phyloP scores from a whole-genome alignment of 805 yeast species.

The Barnettozyma salicaria region DNA sequence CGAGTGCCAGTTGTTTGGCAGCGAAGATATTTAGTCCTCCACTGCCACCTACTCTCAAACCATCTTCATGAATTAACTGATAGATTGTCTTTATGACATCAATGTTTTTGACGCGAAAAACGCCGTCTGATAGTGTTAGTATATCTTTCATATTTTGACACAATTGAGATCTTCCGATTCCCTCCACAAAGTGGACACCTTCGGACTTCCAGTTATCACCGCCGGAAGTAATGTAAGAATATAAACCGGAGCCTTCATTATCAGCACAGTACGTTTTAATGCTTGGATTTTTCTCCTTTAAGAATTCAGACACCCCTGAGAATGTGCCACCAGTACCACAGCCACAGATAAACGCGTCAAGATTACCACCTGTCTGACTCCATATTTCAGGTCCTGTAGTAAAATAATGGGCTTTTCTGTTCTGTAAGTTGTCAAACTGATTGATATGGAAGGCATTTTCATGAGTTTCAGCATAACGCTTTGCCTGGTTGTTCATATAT shows the following conservation, averaged over 20 bases:
- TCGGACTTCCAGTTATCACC: conserved; percentile 22
- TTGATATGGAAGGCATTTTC: conserved; percentile 65
- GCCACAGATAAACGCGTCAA: conserved; percentile 67
- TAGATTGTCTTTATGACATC: conserved; percentile 19
- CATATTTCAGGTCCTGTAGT: conserved; percentile 79
- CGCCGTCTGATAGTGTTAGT: conserved; percentile 16
- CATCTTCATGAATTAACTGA: conserved; percentile 13
- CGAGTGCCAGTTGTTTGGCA: conserved; percentile 18
- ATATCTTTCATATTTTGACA: conserved; percentile 19
- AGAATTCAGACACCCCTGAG: conserved; percentile 62
- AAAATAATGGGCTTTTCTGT: conserved; percentile 64
- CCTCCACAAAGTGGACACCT: conserved; percentile 24
- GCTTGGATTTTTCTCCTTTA: conserved; percentile 40
- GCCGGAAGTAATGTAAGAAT: conserved; percentile 15
- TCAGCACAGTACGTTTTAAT: conserved; percentile 59
- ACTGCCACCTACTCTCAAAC: conserved; percentile 21
- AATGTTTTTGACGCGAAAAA: conserved; percentile 16
- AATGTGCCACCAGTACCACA: conserved; percentile 88
- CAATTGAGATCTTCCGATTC: conserved; percentile 21
- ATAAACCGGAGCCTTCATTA: conserved; percentile 75
- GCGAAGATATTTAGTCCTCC: conserved; percentile 23
- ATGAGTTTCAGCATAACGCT: conserved; percentile 29
- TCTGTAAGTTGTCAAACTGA: conserved; percentile 73
- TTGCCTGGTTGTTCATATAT: conserved; percentile 28
- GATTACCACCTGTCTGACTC: conserved; percentile 43